Percentiles rank a stretch among this genome's conserved stretches.
These are phyloP conservation scores for Colletotrichum eremochloae DNA, from an alignment of 2,329 filamentous ascomycete genomes.

Conservation along the genomic window DNA sequence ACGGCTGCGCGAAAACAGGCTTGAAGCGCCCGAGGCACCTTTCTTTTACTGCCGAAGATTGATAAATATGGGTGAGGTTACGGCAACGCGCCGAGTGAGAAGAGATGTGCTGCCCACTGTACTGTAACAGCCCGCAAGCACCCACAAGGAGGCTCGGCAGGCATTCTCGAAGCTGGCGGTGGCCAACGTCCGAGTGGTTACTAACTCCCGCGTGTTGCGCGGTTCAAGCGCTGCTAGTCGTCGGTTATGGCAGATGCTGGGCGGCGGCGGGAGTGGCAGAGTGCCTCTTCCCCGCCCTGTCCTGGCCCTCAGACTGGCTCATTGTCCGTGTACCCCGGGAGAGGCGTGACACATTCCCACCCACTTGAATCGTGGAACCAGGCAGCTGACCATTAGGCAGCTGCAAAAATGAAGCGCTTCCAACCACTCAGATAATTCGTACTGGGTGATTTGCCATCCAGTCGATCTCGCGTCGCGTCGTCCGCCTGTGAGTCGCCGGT, in stretches of 20 bases:
- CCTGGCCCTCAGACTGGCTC: slow-evolving; percentile 33
- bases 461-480: slow-evolving; percentile 28
- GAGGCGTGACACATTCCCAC: slow-evolving; percentile 21
- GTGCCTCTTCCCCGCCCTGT: slow-evolving; percentile 11
- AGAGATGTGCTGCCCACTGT: neutral
- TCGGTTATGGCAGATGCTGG: slow-evolving; percentile 9
- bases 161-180: slow-evolving; percentile 14
- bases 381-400: slow-evolving; percentile 41
- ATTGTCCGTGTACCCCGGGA: slow-evolving; percentile 26
- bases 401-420: slow-evolving; percentile 30
- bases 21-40: slow-evolving; percentile 7
- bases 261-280: slow-evolving; percentile 21
- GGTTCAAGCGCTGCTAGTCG: slow-evolving; percentile 6
- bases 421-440: slow-evolving; percentile 41
- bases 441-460: slow-evolving; percentile 36
- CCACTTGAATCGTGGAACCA: slow-evolving; percentile 28
- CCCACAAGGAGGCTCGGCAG: slow-evolving; percentile 30
- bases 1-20: slow-evolving; percentile 1
- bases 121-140: neutral
- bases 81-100: slow-evolving; percentile 29
- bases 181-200: slow-evolving; percentile 15
- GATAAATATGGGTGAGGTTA: slow-evolving; percentile 27
- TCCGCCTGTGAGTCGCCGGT: slow-evolving; percentile 7
- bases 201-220: slow-evolving; percentile 10
- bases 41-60: neutral